phyloP scores from a whole-genome alignment of 1,139 yeast species.

The Candida albicans region DNA sequence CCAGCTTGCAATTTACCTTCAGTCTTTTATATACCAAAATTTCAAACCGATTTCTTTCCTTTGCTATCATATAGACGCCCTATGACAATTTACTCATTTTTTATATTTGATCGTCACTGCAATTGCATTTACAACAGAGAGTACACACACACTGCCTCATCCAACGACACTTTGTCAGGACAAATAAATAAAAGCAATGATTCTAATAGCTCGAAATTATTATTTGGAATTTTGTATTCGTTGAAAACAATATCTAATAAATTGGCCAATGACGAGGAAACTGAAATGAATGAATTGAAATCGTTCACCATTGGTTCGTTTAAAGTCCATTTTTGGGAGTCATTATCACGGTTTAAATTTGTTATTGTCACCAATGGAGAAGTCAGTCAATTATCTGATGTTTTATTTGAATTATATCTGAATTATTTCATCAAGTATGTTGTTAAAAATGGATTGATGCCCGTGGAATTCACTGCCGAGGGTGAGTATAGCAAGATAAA shows the following conservation, averaged over 20 bases:
- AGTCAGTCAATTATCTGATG: slow-evolving; percentile 59
- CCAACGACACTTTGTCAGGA: slow-evolving; percentile 29
- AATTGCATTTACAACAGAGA: slow-evolving; percentile 73
- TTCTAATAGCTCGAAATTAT: slow-evolving; percentile 69
- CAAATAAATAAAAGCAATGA: slow-evolving; percentile 55
- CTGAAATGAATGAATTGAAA: slow-evolving; percentile 49
- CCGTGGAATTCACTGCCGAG: slow-evolving; percentile 47
- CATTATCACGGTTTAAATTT: slow-evolving; percentile 76
- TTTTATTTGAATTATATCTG: slow-evolving; percentile 66
- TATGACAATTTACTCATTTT: slow-evolving; percentile 68
- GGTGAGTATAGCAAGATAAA: slow-evolving; percentile 36
- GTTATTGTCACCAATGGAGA: slow-evolving; percentile 69
- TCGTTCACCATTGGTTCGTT: slow-evolving; percentile 72
- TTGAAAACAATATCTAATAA: slow-evolving; percentile 72
- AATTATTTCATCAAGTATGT: slow-evolving; percentile 67
- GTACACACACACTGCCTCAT: slow-evolving; percentile 32
- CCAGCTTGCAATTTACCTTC: no score
- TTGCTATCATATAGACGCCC: neutral
- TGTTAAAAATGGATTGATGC: slow-evolving; percentile 61
- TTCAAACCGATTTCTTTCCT: no score
- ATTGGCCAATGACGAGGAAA: slow-evolving; percentile 37
- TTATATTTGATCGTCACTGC: slow-evolving; percentile 89
- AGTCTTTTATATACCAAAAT: no score
- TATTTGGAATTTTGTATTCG: slow-evolving; percentile 87
- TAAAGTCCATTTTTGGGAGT: slow-evolving; percentile 77